Evolutionary conservation across 2,329 filamentous ascomycete genomes (phyloP).

Genomic region (Fusarium praegraminearum): DNA sequence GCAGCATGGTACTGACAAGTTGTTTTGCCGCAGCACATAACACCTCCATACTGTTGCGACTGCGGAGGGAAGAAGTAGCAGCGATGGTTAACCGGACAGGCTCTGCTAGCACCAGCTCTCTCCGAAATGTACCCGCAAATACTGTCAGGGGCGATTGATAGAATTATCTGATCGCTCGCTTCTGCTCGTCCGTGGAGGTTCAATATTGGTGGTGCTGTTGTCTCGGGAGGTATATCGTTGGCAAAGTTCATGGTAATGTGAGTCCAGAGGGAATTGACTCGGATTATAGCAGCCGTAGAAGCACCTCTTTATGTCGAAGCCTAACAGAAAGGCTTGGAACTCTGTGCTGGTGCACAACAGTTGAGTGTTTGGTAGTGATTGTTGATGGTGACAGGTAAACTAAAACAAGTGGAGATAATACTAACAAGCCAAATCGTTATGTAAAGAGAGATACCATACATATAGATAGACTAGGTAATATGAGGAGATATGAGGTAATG

Average conservation of each 20-base stretch:
- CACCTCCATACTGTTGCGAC: neutral
- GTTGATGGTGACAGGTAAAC: neutral
- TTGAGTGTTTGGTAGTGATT: neutral
- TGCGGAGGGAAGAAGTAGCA: conserved; percentile 18
- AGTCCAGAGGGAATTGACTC: neutral
- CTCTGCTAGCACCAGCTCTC: conserved; percentile 13
- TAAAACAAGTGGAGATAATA: neutral
- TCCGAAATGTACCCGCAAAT: conserved; percentile 29
- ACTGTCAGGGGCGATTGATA: conserved; percentile 14
- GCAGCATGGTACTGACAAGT: conserved; percentile 10
- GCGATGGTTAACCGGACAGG: neutral
- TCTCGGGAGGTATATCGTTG: conserved; percentile 4
- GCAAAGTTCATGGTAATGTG: conserved; percentile 9
- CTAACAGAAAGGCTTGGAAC: neutral
- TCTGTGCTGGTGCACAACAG: neutral
- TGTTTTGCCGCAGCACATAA: conserved; percentile 16
- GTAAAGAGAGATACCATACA: neutral
- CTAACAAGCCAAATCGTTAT: neutral
- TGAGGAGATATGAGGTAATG: neutral
- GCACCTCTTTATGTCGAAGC: neutral
- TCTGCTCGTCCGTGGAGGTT: conserved; percentile 11
- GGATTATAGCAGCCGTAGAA: neutral
- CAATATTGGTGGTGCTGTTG: conserved; percentile 15
- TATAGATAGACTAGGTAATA: neutral
- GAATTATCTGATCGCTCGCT: neutral